These are phyloP conservation scores for Neofusicoccum ribis DNA, from an alignment of 2,329 filamentous ascomycete genomes.

Conservation along the genomic window DNA sequence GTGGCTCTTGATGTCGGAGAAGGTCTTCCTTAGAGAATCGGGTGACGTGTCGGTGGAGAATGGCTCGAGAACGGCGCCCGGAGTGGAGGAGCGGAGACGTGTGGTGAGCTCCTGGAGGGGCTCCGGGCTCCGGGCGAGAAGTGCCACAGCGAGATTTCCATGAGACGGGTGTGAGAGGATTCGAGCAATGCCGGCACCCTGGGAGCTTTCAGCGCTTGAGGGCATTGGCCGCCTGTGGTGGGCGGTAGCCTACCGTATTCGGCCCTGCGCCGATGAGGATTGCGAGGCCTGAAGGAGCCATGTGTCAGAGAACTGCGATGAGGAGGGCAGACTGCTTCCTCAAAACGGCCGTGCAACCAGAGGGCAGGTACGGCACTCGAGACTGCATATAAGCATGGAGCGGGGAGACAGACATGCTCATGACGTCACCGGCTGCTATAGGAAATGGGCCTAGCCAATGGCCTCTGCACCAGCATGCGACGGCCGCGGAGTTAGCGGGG, in stretches of 20 bases:
- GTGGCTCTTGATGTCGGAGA: slow-evolving; percentile 52
- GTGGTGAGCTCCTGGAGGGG: slow-evolving; percentile 45
- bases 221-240: background rate
- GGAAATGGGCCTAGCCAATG: background rate
- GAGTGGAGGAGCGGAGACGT: slow-evolving; percentile 44
- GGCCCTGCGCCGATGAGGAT: slow-evolving; percentile 37
- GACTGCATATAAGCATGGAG: background rate
- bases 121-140: slow-evolving; percentile 53
- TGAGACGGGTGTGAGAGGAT: slow-evolving; percentile 53
- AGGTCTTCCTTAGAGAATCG: slow-evolving; percentile 49
- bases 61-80: slow-evolving; percentile 50
- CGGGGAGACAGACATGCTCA: background rate
- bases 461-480: background rate
- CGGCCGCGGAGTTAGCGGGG: background rate
- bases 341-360: no score
- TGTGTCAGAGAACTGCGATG: background rate
- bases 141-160: slow-evolving; percentile 57
- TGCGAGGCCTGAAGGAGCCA: slow-evolving; percentile 26
- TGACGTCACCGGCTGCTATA: background rate
- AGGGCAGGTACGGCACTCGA: no score
- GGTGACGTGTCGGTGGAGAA: slow-evolving; percentile 55
- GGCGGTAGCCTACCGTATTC: slow-evolving; percentile 27
- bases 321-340: no score
- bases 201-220: slow-evolving; percentile 3
- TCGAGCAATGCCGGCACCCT: slow-evolving; percentile 58